phyloP scores from a whole-genome alignment of 129 eudicot species.

The Pseudognaphalium luteoalbum region DNA sequence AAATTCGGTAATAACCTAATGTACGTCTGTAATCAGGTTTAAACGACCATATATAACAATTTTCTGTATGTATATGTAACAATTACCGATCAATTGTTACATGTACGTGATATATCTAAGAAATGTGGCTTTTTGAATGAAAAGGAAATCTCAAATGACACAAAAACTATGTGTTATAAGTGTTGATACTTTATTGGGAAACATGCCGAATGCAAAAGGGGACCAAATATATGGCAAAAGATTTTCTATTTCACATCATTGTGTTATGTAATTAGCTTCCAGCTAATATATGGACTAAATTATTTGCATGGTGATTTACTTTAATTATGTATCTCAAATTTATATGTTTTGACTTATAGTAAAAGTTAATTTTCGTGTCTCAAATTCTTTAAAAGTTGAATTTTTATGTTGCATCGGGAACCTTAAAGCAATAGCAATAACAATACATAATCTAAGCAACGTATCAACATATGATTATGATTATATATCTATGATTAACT shows the following conservation, averaged over 20 bases:
- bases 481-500: conserved; percentile 14
- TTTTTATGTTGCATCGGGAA: conserved; percentile 38
- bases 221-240: conserved; percentile 28
- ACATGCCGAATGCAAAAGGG: conserved; percentile 27
- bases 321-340: neutral
- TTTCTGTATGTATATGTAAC: too few species aligned
- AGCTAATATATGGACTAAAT: conserved; percentile 25
- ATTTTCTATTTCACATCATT: conserved; percentile 27
- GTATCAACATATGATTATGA: conserved; percentile 23
- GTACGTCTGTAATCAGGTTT: too few species aligned
- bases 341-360: conserved; percentile 28
- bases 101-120: too few species aligned
- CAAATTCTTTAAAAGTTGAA: conserved; percentile 21
- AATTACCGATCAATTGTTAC: neutral
- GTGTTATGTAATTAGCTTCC: conserved; percentile 30
- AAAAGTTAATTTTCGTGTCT: conserved; percentile 27
- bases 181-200: conserved; percentile 24
- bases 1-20: neutral
- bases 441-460: conserved; percentile 25
- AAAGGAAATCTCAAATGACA: conserved; percentile 1
- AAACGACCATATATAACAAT: too few species aligned
- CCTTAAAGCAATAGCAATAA: conserved; percentile 37
- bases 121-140: neutral
- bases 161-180: conserved; percentile 14
- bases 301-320: conserved; percentile 30